These are phyloP conservation scores for Alternaria triticina DNA, from an alignment of 2,329 filamentous ascomycete species.

Conservation along the genomic window DNA sequence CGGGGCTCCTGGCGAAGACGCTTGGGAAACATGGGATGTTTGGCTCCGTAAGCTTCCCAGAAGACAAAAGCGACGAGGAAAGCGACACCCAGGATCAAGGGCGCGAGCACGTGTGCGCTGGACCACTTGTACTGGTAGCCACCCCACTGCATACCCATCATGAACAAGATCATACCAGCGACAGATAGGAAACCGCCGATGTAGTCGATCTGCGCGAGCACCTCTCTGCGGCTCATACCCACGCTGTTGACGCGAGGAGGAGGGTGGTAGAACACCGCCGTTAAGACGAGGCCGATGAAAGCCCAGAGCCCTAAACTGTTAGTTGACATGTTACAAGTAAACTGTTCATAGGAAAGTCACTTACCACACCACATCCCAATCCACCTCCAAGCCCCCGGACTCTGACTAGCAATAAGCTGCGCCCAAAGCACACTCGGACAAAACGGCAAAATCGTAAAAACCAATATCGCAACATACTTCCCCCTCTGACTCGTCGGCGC, in stretches of 20 bases:
- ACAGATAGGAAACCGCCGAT: conserved; percentile 35
- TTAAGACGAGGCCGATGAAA: conserved; percentile 58
- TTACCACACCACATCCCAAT: conserved; percentile 58
- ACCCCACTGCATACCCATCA: conserved; percentile 57
- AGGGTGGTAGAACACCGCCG: conserved; percentile 53
- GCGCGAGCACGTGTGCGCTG: conserved; percentile 61
- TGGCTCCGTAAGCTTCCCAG: conserved; percentile 49
- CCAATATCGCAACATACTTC: conserved; percentile 65
- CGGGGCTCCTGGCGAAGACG: conserved; percentile 34
- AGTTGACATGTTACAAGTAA: too few species aligned
- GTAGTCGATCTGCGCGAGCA: conserved; percentile 35
- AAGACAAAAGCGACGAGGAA: conserved; percentile 57
- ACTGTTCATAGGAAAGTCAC: too few species aligned
- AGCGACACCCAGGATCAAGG: conserved; percentile 58
- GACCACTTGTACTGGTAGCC: conserved; percentile 60
- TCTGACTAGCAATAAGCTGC: conserved; percentile 59
- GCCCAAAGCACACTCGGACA: conserved; percentile 67
- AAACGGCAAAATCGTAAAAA: conserved; percentile 68
- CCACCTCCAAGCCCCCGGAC: conserved; percentile 57
- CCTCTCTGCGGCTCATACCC: conserved; percentile 33
- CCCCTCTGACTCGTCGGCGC: conserved; percentile 69
- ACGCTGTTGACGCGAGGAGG: conserved; percentile 47
- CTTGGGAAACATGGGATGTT: conserved; percentile 53
- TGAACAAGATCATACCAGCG: conserved; percentile 33
- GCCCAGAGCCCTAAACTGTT: conserved; percentile 54